Evolutionary conservation across 2,329 filamentous ascomycete species (phyloP).

Genomic region (Arthrinium puccinioides): DNA sequence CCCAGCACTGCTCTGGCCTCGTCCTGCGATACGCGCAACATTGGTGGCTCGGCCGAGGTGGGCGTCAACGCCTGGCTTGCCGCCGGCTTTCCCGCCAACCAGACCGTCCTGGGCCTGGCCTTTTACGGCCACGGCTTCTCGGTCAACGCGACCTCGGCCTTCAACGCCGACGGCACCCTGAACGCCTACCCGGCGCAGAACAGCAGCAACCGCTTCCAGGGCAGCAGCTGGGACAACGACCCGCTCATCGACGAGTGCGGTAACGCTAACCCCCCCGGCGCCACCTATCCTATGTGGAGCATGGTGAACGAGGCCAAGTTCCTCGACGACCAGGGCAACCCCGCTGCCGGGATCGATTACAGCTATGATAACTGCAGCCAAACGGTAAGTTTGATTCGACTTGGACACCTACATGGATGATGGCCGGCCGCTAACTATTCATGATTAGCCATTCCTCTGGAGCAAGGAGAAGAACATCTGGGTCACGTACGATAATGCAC

Average conservation of each 20-base stretch:
- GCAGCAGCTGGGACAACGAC: constrained; percentile 12
- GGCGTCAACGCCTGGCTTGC: constrained; percentile 8
- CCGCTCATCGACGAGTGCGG: constrained; percentile 9
- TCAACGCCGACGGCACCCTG: constrained; percentile 4
- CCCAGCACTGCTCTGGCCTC: constrained; percentile 9
- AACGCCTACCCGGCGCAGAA: constrained; percentile 10
- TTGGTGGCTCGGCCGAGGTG: constrained; percentile 7
- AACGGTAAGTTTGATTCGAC: constrained; percentile 6
- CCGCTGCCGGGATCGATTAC: constrained; percentile 3
- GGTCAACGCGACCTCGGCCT: constrained; percentile 6
- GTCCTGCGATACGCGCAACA: constrained; percentile 11
- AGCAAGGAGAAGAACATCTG: constrained; percentile 5
- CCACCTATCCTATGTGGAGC: constrained; percentile 9
- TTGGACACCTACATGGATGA: neutral
- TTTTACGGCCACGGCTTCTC: constrained; percentile 11
- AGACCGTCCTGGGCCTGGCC: constrained; percentile 9
- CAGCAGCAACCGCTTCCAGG: constrained; percentile 9
- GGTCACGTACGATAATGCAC: constrained; percentile 10
- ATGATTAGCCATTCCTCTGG: constrained; percentile 7
- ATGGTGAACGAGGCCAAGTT: constrained; percentile 9
- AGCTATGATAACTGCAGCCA: constrained; percentile 9
- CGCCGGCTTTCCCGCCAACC: constrained; percentile 9
- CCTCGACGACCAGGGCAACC: constrained; percentile 8
- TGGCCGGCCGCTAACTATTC: no score
- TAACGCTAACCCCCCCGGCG: constrained; percentile 6